phyloP scores from a whole-genome alignment of 2,329 filamentous ascomycete genomes.

The Chaetomium sp. region DNA sequence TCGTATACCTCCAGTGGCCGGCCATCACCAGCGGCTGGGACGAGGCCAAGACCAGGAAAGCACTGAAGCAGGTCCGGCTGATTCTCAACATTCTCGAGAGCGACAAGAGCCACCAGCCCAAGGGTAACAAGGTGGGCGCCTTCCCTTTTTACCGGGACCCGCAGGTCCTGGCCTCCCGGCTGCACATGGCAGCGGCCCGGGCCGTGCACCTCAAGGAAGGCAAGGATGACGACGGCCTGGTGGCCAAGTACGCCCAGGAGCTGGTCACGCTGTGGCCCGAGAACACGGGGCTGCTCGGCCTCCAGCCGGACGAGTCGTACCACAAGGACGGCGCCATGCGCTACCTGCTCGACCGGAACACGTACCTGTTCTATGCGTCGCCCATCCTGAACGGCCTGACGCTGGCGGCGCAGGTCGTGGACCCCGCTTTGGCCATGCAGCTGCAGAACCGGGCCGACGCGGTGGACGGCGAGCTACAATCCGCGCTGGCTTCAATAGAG shows the following conservation, averaged over 20 bases:
- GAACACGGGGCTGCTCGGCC: constrained; percentile 40
- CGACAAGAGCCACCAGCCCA: constrained; percentile 35
- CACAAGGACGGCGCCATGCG: constrained; percentile 33
- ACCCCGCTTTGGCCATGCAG: constrained; percentile 41
- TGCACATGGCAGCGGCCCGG: constrained; percentile 49
- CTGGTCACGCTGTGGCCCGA: constrained; percentile 48
- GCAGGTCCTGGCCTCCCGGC: constrained; percentile 45
- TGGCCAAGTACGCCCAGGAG: constrained; percentile 43
- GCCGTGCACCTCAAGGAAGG: constrained; percentile 41
- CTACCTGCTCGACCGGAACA: constrained; percentile 42
- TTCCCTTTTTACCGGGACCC: constrained; percentile 47
- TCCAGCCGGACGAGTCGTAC: constrained; percentile 44
- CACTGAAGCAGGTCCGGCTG: constrained; percentile 50
- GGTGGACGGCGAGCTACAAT: constrained; percentile 36
- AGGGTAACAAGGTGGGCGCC: neutral
- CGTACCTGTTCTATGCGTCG: constrained; percentile 42
- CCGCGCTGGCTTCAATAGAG: constrained; percentile 22
- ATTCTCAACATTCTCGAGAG: constrained; percentile 53
- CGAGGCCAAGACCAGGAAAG: constrained; percentile 44
- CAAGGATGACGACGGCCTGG: constrained; percentile 40
- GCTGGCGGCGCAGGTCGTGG: constrained; percentile 48
- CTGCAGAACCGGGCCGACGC: constrained; percentile 46
- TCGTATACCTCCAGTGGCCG: constrained; percentile 46
- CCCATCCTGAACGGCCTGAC: constrained; percentile 50
- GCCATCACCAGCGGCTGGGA: constrained; percentile 45